Percentiles rank a stretch among this genome's conserved stretches.
Conservation (phyloP, 306 rosid species). For the Gastrolobium bilobum region DNA sequence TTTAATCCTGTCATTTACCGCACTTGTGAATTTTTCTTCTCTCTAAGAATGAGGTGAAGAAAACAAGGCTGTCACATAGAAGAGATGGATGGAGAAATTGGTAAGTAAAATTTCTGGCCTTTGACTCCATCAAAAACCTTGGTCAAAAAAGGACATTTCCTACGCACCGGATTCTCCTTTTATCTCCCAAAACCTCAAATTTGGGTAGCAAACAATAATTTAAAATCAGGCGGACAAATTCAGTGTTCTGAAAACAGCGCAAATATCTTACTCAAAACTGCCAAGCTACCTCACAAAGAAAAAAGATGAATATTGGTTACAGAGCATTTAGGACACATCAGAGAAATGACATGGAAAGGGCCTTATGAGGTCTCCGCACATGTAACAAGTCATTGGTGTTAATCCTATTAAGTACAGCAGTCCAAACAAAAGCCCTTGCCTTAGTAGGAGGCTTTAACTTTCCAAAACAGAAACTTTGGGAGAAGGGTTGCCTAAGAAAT, state of each 20-base stretch:
- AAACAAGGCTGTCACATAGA: background rate
- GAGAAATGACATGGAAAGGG: background rate
- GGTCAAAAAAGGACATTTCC: background rate
- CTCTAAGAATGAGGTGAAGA: too few relatives aligned
- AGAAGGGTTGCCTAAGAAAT: background rate
- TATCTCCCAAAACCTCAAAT: background rate
- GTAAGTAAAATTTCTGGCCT: background rate
- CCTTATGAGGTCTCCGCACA: background rate
- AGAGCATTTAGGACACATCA: background rate
- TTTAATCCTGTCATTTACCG: too few relatives aligned
- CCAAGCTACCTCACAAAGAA: background rate
- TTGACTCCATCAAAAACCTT: background rate
- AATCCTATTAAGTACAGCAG: background rate
- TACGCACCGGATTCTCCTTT: background rate
- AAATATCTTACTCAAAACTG: background rate
- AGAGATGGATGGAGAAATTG: slow-evolving; percentile 9
- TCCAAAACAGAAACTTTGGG: background rate
- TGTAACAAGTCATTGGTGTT: slow-evolving; percentile 10
- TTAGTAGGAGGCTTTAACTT: background rate
- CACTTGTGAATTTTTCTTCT: too few relatives aligned
- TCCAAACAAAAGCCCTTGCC: slow-evolving; percentile 14
- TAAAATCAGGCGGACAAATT: background rate
- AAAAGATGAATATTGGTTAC: slow-evolving; percentile 6
- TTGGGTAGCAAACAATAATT: background rate
- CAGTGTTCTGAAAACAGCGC: background rate